These are phyloP conservation scores for Yamadazyma jaroonii DNA, from an alignment of 1,139 yeast species.

Conservation along the genomic window DNA sequence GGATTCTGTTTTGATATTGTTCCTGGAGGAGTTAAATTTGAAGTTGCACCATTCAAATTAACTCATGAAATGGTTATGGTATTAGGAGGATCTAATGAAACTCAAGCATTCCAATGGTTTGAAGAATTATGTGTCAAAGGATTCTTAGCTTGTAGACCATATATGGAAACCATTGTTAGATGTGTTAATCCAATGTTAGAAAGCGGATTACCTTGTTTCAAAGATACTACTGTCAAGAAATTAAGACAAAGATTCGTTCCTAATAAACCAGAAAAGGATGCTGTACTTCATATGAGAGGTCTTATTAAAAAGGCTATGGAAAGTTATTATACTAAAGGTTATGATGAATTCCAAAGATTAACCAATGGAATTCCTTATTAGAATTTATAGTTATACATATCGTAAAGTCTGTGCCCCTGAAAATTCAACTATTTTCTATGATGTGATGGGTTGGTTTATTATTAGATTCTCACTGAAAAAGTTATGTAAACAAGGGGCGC, in stretches of 20 bases:
- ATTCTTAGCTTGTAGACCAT: conserved; percentile 84
- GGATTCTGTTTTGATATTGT: conserved; percentile 98
- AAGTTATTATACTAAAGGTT: conserved; percentile 87
- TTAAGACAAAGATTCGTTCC: conserved; percentile 80
- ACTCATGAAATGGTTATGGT: conserved; percentile 96
- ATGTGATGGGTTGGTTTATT: not conserved
- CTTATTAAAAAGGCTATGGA: conserved; percentile 82
- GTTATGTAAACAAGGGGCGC: conserved; percentile 1
- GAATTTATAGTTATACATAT: not conserved
- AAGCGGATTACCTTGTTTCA: conserved; percentile 95
- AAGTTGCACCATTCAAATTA: conserved; percentile 94
- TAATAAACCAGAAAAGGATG: conserved; percentile 77
- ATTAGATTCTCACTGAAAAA: not conserved
- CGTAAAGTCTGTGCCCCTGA: not conserved
- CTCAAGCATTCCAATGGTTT: conserved; percentile 91
- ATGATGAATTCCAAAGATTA: conserved; percentile 94
- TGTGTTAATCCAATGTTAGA: conserved; percentile 92
- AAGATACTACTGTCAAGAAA: conserved; percentile 75
- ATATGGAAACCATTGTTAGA: conserved; percentile 81
- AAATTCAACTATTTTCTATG: not conserved
- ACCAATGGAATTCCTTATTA: conserved; percentile 96
- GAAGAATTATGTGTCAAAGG: conserved; percentile 95
- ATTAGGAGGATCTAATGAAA: conserved; percentile 81
- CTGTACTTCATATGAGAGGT: conserved; percentile 72
- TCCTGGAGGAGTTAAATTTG: conserved; percentile 98